Evolutionary conservation across 129 eudicot genomes (phyloP).

Genomic region (Scalesia atractyloides): DNA sequence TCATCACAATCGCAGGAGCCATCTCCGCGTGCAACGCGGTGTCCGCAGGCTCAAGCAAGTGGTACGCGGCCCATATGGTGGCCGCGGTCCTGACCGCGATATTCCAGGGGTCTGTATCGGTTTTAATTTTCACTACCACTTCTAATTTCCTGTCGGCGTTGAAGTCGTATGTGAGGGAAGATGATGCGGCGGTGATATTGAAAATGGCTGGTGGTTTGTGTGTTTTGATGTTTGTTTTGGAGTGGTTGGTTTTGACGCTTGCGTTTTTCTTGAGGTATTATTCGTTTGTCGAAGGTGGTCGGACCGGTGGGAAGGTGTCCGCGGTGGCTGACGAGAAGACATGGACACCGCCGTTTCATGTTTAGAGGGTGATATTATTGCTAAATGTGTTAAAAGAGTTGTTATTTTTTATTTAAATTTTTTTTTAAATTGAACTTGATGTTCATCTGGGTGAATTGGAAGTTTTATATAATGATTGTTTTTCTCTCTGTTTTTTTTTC

Average conservation of each 20-base stretch:
- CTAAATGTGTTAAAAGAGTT: background rate
- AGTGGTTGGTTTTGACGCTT: conserved; percentile 68
- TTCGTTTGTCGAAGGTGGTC: conserved; percentile 35
- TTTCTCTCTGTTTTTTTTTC: too few relatives aligned
- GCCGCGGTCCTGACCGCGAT: conserved; percentile 68
- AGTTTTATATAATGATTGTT: too few relatives aligned
- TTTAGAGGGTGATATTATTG: background rate
- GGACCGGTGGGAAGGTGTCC: background rate
- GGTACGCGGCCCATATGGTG: conserved; percentile 79
- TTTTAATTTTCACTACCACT: conserved; percentile 66
- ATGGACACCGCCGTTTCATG: conserved; percentile 19
- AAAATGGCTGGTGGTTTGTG: conserved; percentile 73
- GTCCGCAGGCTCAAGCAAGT: conserved; percentile 35
- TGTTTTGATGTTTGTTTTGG: conserved; percentile 57
- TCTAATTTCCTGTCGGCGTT: conserved; percentile 54
- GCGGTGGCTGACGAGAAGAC: background rate
- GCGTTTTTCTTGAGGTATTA: conserved; percentile 79
- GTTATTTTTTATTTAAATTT: background rate
- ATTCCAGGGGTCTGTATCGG: conserved; percentile 78
- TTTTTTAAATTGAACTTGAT: background rate
- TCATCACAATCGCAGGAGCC: conserved; percentile 76
- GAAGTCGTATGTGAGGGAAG: conserved; percentile 78
- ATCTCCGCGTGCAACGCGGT: conserved; percentile 68
- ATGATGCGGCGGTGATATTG: conserved; percentile 60
- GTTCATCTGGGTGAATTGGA: background rate